These are phyloP conservation scores for Lojkania enalia DNA, from an alignment of 2,329 filamentous ascomycete species.

Conservation along the genomic window DNA sequence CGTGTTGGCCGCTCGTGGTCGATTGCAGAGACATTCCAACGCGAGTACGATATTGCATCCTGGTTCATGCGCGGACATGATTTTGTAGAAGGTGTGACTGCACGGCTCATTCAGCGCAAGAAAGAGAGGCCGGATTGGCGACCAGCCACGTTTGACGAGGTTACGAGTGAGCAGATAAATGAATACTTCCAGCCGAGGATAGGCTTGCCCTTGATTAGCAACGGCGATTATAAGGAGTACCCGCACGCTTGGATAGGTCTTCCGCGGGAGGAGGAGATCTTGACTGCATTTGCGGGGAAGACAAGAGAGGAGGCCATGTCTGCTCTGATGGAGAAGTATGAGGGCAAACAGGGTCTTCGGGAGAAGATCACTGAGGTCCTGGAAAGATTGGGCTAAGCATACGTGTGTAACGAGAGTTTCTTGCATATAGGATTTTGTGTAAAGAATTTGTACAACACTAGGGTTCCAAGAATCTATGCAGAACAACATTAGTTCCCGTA, in stretches of 20 bases:
- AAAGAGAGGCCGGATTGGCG: slow-evolving; percentile 72
- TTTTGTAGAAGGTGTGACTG: slow-evolving; percentile 88
- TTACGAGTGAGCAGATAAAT: slow-evolving; percentile 62
- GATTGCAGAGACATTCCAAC: slow-evolving; percentile 81
- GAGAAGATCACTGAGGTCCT: slow-evolving; percentile 68
- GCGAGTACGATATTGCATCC: slow-evolving; percentile 80
- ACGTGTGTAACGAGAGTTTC: too few species aligned
- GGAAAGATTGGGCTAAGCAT: slow-evolving; percentile 30
- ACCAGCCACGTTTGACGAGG: slow-evolving; percentile 71
- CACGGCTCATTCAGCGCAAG: slow-evolving; percentile 73
- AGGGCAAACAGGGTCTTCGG: slow-evolving; percentile 53
- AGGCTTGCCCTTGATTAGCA: slow-evolving; percentile 65
- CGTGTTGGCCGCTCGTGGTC: slow-evolving; percentile 73
- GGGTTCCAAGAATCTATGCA: too few species aligned
- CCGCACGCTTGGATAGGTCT: slow-evolving; percentile 72
- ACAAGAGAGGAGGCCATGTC: slow-evolving; percentile 44
- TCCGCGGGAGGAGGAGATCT: slow-evolving; percentile 69
- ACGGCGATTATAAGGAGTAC: slow-evolving; percentile 68
- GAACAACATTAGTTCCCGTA: too few species aligned
- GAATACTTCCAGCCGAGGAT: slow-evolving; percentile 64
- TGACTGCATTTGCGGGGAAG: slow-evolving; percentile 45
- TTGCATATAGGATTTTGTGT: too few species aligned
- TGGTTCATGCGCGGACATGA: slow-evolving; percentile 91
- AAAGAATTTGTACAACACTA: neutral
- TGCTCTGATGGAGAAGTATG: slow-evolving; percentile 44